These are phyloP conservation scores for Tuctoria greenei DNA, from an alignment of 176 grass and related monocot species.

Conservation along the genomic window DNA sequence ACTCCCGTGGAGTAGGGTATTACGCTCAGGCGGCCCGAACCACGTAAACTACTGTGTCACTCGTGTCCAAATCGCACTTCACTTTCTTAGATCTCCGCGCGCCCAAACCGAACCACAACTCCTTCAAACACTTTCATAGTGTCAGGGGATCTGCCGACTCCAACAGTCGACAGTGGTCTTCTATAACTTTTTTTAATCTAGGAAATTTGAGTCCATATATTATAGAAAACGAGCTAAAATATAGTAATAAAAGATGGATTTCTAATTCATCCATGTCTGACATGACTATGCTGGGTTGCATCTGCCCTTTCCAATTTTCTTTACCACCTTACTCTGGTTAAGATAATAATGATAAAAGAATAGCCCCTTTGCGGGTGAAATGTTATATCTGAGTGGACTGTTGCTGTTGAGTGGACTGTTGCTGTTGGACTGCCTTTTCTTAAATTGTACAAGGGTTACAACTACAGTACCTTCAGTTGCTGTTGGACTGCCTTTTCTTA, in stretches of 20 bases:
- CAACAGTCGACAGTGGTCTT: too few relatives aligned
- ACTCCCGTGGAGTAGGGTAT: too few relatives aligned
- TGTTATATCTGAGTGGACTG: neutral
- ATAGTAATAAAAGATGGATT: neutral
- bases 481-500: conserved; percentile 12
- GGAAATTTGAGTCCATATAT: neutral
- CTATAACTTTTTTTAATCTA: neutral
- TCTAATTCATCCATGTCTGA: neutral
- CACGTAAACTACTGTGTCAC: too few relatives aligned
- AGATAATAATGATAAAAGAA: too few relatives aligned
- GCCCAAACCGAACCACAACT: too few relatives aligned
- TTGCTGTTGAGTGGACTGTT: too few relatives aligned
- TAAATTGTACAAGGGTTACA: conserved; percentile 15
- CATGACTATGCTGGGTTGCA: neutral
- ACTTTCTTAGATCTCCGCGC: too few relatives aligned
- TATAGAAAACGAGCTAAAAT: neutral
- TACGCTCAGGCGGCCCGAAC: too few relatives aligned
- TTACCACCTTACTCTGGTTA: neutral
- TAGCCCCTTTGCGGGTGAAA: neutral
- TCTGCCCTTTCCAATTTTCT: neutral
- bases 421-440: too few relatives aligned
- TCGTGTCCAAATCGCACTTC: too few relatives aligned
- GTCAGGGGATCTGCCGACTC: too few relatives aligned
- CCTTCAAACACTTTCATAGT: too few relatives aligned
- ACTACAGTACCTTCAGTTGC: neutral